Base-by-base conservation (phyloP, 352 stramenopile genomes). In the Phytopythium aichiense region DNA sequence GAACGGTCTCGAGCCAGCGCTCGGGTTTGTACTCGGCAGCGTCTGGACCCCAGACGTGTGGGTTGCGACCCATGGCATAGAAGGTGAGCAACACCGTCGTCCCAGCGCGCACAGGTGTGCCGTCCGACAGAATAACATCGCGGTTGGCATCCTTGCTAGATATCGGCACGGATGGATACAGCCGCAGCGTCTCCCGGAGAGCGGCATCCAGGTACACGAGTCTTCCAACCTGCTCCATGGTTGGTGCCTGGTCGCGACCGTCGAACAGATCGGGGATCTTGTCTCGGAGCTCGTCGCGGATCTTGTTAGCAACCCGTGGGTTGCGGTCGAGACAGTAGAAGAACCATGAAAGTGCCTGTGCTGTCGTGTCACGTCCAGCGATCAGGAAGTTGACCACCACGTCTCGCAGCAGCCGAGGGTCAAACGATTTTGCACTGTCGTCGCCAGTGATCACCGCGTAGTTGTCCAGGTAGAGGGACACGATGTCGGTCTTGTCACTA, bases 341-440 rank as follows among this genome's bases (percentile, higher is more conserved):
- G 43, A 89, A 83, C 83, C 87, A 96, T 25, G 69, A 77, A n/a
- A 94, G 60, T 2, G 83, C 78, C 63, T 87, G 80, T 0, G 84
- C 83, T 0, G 84, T 91, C 1, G 83, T 92, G 61, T 95, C 84
- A 2, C 84, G 71, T 0, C 88, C 84, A 33, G 83, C 88, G 18
- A 94, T 85, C 30, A 96, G 63, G 51, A 94, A 90, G 56, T 78
- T 92, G 8, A 95, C 66, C n/a, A 91, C 74, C 33, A 96, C 81
- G 60, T 94, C 78, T 12, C 81, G 81, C 0, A 95, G 53, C 40
- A 77, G 85, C 0, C 40, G 66, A 3, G 74, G 73, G 25, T 84
- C 68, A 22, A 84, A 31, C 28, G 28, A 31, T 5, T 31, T 31
- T 5, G 28, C 28, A 5, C 28, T 31, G 28, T 31, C 28, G 28